Percentiles rank a stretch among this genome's conserved stretches.
Evolutionary conservation across 306 rosid species (phyloP).

Genomic region (Spatholobus suberectus): DNA sequence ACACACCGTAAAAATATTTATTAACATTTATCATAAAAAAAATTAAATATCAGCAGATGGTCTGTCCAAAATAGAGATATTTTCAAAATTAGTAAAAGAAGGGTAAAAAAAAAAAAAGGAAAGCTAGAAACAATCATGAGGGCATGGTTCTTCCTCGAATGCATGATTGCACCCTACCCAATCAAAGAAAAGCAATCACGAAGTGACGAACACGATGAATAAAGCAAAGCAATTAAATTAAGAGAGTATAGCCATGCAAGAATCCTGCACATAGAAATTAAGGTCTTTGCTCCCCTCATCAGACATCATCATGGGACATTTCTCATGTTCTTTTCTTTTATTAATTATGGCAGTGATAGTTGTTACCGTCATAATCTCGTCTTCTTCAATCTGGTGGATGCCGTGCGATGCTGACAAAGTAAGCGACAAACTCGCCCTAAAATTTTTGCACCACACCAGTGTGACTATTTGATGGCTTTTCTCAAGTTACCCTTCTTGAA

Average conservation of each 20-base stretch:
- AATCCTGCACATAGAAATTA: conserved; percentile 44
- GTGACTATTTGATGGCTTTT: conserved; percentile 33
- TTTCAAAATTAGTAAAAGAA: background rate
- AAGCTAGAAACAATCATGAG: conserved; percentile 16
- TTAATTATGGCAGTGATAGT: conserved; percentile 44
- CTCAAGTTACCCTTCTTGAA: background rate
- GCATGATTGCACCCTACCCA: conserved; percentile 44
- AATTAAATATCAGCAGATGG: no score
- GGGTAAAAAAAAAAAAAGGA: background rate
- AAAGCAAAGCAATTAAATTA: conserved; percentile 21
- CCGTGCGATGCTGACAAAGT: conserved; percentile 53
- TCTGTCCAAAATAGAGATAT: background rate
- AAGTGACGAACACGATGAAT: conserved; percentile 32
- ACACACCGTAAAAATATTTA: no score
- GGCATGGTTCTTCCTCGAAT: conserved; percentile 33
- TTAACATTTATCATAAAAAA: no score
- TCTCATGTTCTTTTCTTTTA: conserved; percentile 50
- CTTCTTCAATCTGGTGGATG: conserved; percentile 61
- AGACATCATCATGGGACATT: conserved; percentile 66
- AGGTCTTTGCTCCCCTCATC: conserved; percentile 56
- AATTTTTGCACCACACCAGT: conserved; percentile 48
- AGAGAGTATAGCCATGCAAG: background rate
- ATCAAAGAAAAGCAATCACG: background rate
- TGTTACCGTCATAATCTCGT: conserved; percentile 58
- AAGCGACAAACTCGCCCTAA: conserved; percentile 61